A percentile compares a stretch with the other conserved stretches of the same genome.
Evolutionary conservation across 2,329 filamentous ascomycete species (phyloP).

Genomic region (Aureobasidium sp.): DNA sequence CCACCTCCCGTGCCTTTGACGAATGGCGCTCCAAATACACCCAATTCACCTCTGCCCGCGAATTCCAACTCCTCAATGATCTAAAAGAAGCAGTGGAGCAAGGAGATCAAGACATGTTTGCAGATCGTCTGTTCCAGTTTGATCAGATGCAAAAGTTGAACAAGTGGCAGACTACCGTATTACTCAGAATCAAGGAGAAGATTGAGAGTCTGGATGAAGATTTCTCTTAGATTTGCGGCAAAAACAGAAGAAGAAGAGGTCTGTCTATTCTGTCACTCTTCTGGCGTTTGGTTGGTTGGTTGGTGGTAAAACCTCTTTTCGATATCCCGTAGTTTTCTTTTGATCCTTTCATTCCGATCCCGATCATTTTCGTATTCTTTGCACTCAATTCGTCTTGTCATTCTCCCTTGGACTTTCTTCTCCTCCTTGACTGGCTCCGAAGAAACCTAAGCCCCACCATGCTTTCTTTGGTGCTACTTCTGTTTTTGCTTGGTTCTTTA

Average conservation of each 20-base stretch:
- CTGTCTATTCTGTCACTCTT: too few species aligned
- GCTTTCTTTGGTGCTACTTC: slow-evolving; percentile 19
- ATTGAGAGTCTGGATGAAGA: slow-evolving; percentile 79
- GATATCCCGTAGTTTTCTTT: slow-evolving; percentile 8
- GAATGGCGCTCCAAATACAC: slow-evolving; percentile 84
- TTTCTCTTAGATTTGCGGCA: slow-evolving; percentile 58
- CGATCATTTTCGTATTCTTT: too few species aligned
- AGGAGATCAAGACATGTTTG: slow-evolving; percentile 84
- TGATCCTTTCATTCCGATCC: too few species aligned
- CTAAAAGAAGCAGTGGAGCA: slow-evolving; percentile 78
- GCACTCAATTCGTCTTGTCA: not conserved
- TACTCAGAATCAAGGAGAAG: slow-evolving; percentile 83
- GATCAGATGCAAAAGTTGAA: slow-evolving; percentile 95
- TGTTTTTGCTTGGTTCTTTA: slow-evolving; percentile 17
- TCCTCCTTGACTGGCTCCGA: slow-evolving; percentile 21
- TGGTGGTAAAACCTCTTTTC: not conserved
- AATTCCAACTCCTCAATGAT: slow-evolving; percentile 84
- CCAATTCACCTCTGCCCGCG: slow-evolving; percentile 78
- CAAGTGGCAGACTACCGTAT: slow-evolving; percentile 94
- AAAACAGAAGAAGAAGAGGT: too few species aligned
- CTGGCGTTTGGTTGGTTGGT: too few species aligned
- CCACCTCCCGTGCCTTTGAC: slow-evolving; percentile 81
- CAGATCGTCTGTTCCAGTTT: slow-evolving; percentile 88
- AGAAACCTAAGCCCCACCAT: slow-evolving; percentile 23
- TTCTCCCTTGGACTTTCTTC: slow-evolving; percentile 15